Conservation (phyloP, 495 filamentous ascomycete genomes). For the Trichocladium uniseriatum region DNA sequence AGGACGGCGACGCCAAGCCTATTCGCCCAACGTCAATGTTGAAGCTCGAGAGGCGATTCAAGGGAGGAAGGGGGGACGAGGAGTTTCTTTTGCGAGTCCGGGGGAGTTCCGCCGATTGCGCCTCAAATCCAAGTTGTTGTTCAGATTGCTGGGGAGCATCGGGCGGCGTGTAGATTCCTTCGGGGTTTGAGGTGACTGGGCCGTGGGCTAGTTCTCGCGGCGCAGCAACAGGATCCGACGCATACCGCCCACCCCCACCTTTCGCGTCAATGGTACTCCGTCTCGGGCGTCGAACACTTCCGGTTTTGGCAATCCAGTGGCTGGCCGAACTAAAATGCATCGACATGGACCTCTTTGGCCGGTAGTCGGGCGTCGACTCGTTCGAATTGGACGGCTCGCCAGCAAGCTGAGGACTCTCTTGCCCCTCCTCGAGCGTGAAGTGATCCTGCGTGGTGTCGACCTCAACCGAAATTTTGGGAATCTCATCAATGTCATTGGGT, state of each 20-base stretch:
- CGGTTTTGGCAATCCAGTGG: slow-evolving; percentile 41
- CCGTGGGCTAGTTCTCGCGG: slow-evolving; percentile 15
- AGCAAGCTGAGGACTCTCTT: slow-evolving; percentile 4
- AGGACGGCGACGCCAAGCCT: slow-evolving; percentile 32
- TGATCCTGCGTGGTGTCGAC: slow-evolving; percentile 2
- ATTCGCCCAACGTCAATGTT: slow-evolving; percentile 44
- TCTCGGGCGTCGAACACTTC: slow-evolving; percentile 40
- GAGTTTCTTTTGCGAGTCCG: slow-evolving; percentile 36
- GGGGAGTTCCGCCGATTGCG: slow-evolving; percentile 18
- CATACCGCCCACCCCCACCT: slow-evolving; percentile 34
- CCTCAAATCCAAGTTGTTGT: slow-evolving; percentile 14
- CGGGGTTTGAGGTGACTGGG: slow-evolving; percentile 14
- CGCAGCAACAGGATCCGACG: slow-evolving; percentile 32
- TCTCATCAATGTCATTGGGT: slow-evolving; percentile 21
- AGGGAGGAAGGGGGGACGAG: slow-evolving; percentile 48
- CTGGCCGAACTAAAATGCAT: slow-evolving; percentile 45
- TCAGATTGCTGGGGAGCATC: slow-evolving; percentile 12
- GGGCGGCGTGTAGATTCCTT: slow-evolving; percentile 19
- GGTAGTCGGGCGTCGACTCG: slow-evolving; percentile 30
- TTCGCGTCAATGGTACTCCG: slow-evolving; percentile 30
- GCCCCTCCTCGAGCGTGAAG: background rate
- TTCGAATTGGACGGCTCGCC: slow-evolving; percentile 15
- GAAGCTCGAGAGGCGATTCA: slow-evolving; percentile 49
- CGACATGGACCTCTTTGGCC: slow-evolving; percentile 40
- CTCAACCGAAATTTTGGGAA: slow-evolving; percentile 7